Conservation (phyloP, 148 eudicot species). For the Persicaria tinctoria region DNA sequence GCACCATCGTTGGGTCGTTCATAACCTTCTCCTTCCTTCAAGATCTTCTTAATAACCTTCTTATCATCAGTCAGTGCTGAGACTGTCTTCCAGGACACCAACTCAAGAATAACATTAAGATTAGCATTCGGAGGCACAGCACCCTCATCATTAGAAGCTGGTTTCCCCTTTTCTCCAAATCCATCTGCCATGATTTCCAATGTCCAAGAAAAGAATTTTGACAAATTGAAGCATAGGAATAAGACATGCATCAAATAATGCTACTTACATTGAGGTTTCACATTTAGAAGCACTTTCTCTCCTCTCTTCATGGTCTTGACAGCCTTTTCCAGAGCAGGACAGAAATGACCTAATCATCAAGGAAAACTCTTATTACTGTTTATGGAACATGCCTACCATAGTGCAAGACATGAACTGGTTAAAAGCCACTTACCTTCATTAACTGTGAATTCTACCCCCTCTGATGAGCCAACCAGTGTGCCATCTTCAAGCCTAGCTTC, state of each 20-base stretch:
- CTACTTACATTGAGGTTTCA: constrained; percentile 88
- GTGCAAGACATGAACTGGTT: background rate
- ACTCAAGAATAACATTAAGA: constrained; percentile 57
- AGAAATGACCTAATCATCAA: constrained; percentile 59
- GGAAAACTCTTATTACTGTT: background rate
- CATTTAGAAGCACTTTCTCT: constrained; percentile 69
- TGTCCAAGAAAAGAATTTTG: background rate
- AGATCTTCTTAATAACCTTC: constrained; percentile 73
- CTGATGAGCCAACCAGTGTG: constrained; percentile 54
- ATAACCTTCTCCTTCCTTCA: constrained; percentile 76
- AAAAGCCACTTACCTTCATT: constrained; percentile 39
- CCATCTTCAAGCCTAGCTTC: constrained; percentile 81
- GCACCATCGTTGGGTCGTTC: constrained; percentile 24
- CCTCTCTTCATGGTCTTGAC: constrained; percentile 98
- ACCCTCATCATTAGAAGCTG: constrained; percentile 52
- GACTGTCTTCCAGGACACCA: constrained; percentile 85
- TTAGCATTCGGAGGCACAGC: constrained; percentile 86
- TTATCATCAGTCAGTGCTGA: constrained; percentile 68
- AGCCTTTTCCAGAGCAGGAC: constrained; percentile 85
- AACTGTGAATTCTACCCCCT: constrained; percentile 76
- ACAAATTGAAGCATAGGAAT: background rate
- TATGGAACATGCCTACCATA: background rate
- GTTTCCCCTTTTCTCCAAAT: constrained; percentile 86
- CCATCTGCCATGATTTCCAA: constrained; percentile 54
- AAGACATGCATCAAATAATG: constrained; percentile 11